Base-by-base conservation (phyloP, 1,284 basidiomycete species). In the Heimioporus retisporus region DNA sequence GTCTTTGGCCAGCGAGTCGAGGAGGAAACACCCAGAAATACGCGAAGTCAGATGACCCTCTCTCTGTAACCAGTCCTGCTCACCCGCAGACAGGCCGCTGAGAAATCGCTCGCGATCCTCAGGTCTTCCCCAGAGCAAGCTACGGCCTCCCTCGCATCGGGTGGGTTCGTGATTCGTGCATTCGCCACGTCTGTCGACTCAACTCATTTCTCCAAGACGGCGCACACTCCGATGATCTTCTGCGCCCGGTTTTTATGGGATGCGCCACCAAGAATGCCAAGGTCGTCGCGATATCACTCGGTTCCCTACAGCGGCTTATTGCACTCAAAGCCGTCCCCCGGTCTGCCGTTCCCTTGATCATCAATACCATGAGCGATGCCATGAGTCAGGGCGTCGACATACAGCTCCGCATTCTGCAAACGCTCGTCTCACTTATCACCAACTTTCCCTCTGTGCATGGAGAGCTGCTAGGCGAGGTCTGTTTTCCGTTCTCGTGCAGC, bases 371-470 rank as follows among this genome's bases (percentile, higher is more conserved):
- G 86, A 88, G 85, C 63, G 91, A 93, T 70, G 94, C 95, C n/a
- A 89, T 96, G 81, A 93, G 89, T 46, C 94, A 97, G 79, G 96
- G 96, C 6, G 96, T 98, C 46, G 96, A 98, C 76, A 97, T 98
- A 54, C 96, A 98, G 77, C 87, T 98, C 55, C 93, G 94, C 65
- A 94, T 97, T 51, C 84, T 98, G 0, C 96, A 98, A 80, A 97
- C 95, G 0, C 86, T 98, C 18, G 88, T 97, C 14, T 94, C 93
- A 0, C 88, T 98, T 28, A 89, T 98, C 65, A 97, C 95, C 1
- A 96, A 95, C 75, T 96, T 95, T 74, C 86, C 88, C 14, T 86
- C 89, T 44, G 88, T 97, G 15, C 94, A 96, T 73, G 95, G 92
- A 14, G 85, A 85, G 28, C 78, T 95, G 19, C 84, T 98, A 4